These are phyloP conservation scores for Aechmea fasciata DNA, from an alignment of 176 grass and related monocot genomes.

Conservation along the genomic window DNA sequence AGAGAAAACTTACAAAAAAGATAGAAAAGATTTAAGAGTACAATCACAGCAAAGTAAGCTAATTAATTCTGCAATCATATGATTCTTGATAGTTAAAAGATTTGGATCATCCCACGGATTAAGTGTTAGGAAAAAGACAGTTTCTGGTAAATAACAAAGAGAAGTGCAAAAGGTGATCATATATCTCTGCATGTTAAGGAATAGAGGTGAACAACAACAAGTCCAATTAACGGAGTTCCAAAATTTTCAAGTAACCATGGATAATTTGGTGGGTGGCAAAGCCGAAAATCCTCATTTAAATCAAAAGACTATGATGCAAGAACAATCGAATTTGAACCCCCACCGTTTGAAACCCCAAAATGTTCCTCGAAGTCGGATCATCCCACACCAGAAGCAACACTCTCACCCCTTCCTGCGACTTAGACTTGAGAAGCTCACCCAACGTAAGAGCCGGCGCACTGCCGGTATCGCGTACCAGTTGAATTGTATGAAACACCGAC, in stretches of 20 bases:
- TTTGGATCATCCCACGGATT: no score
- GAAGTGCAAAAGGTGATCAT: neutral
- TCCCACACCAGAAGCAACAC: conserved; percentile 78
- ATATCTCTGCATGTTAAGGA: neutral
- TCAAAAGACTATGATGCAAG: neutral
- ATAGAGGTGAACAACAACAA: neutral
- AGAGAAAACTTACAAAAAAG: neutral
- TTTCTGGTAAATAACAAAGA: neutral
- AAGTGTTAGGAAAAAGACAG: neutral
- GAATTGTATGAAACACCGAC: conserved; percentile 69
- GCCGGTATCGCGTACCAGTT: conserved; percentile 32
- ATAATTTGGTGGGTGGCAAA: neutral
- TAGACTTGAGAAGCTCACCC: conserved; percentile 61
- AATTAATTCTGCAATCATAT: neutral
- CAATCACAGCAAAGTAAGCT: neutral
- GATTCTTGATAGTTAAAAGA: neutral
- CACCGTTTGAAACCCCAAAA: conserved; percentile 43
- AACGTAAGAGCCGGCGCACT: conserved; percentile 8
- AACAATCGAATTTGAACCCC: neutral
- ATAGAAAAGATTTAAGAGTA: neutral
- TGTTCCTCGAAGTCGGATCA: conserved; percentile 62
- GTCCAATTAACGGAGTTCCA: neutral
- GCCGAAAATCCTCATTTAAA: neutral
- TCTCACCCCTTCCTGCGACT: conserved; percentile 69
- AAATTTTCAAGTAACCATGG: neutral